Evolutionary conservation across 2,329 filamentous ascomycete genomes (phyloP), one percentile per base, ranked within the genome.

Genomic region (Fusarium sp.): DNA sequence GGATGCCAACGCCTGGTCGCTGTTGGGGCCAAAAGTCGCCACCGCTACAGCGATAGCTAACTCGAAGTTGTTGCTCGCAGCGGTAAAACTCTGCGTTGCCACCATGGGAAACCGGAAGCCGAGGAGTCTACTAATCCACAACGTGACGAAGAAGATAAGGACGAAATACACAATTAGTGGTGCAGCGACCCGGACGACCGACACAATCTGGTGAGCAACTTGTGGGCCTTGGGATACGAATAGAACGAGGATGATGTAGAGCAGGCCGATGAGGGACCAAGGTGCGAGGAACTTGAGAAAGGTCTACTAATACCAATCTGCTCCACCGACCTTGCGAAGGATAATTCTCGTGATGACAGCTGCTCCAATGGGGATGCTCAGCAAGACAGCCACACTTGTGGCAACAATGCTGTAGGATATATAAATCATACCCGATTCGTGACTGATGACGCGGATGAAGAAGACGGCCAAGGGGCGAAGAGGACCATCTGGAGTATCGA

Each of bases 41-140:
- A 97, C 91, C 0, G 93, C 93, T 0, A 97, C 94, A 0, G 94
- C 94, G 82, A 97, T 97, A 0, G 94, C 94, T 35, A 97, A 84
- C 84, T 97, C 95, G 78, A 97, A 97, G 80, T 97, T 97, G 79
- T 97, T 97, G 81, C 94, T 97, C 1, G 93, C 93, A 0, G 94
- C 95, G 0, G 93, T 97, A 78, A 97, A 96, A 79, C 93, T 94
- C 83, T 97, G 94, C 4, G 94, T 95, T 6, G 44, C 56, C 24
- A 56, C 35, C 16, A 38, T 38, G 14, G 24, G 24, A 38, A 60
- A 60, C 57, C 89, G 90, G 69, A 94, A 93, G 0, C 93, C 92
- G 44, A 92, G 81, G 17, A 86, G 87, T 64, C 86, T 84, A 7
- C 89, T 87, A 2, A 90, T 82, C 61, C 83, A 84, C 2, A 94